Base-by-base conservation (phyloP, 1,139 yeast species). In the Pichia sp. region DNA sequence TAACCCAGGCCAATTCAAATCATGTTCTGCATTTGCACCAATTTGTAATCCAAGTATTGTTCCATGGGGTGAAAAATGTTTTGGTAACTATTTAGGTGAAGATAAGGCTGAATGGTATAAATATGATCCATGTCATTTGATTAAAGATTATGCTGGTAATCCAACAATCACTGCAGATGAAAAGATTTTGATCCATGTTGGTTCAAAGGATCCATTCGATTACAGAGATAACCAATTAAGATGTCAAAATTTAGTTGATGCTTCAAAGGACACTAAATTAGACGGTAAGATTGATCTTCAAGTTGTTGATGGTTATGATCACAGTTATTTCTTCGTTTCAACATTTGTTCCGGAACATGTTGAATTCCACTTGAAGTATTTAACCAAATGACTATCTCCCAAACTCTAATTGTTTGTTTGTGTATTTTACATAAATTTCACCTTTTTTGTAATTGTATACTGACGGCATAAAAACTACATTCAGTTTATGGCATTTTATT, bases 21-120 rank as follows among this genome's bases (percentile, higher is more conserved):
- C 95, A 2, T 94, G 87, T 33, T 81, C 91, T 52, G 98, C 97
- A 0, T 93, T 93, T 70, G 81, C 97, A 0, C 98, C 99, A 48
- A 87, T 93, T 56, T 69, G 81, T 40, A 87, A 89, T 67, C 98
- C 99, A 11, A 68, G 75, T 49, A 70, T 73, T 42, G 79, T 83
- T 55, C 85, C 84, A 32, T 93, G 98, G 96, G 98, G 96, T 42
- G 72, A 79, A 54, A 91, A 90, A 71, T 85, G 86, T 48, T 91
- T 91, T 60, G 70, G 75, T 6, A 85, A 84, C 45, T 91, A 93
- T 66, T 74, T 93, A 55, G 95, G 95, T 36, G 58, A 63, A 7
- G 81, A 81, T 54, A 72, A 73, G 51, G 59, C 68, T 6, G 66
- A 66, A 33, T 91, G 98, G 96, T 65, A 67, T 30, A 68, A 76